These are phyloP conservation scores for Kluyveromyces dobzhanskii DNA, from an alignment of 805 yeast genomes.

Conservation along the genomic window DNA sequence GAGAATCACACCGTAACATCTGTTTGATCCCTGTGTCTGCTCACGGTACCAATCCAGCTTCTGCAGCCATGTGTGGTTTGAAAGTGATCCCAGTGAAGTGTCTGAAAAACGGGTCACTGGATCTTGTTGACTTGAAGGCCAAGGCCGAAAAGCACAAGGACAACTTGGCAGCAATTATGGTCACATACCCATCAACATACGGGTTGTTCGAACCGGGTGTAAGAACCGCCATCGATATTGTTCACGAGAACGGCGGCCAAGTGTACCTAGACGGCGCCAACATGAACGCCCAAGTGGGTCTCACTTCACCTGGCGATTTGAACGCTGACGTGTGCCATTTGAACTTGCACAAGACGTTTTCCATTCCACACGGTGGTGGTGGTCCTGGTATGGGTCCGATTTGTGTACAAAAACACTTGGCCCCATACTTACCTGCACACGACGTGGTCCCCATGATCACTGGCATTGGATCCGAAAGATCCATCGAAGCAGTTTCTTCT, in stretches of 20 bases:
- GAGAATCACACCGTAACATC: conserved; percentile 67
- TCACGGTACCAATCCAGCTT: conserved; percentile 98
- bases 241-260: conserved; percentile 85
- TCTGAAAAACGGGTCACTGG: conserved; percentile 75
- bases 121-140: conserved; percentile 60
- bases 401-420: conserved; percentile 77
- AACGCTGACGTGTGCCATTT: conserved; percentile 98
- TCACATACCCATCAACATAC: conserved; percentile 95
- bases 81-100: conserved; percentile 92
- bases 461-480: conserved; percentile 31
- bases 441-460: conserved; percentile 45
- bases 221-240: conserved; percentile 72
- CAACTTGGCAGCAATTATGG: conserved; percentile 84
- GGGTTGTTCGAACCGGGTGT: conserved; percentile 94
- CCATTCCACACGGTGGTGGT: conserved; percentile 98
- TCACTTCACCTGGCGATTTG: conserved; percentile 93
- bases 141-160: conserved; percentile 66
- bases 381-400: conserved; percentile 99
- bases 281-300: conserved; percentile 98
- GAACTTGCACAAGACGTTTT: conserved; percentile 94
- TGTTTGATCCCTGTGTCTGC: conserved; percentile 96
- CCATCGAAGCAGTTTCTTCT: conserved; percentile 75
- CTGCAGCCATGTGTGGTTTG: conserved; percentile 95
- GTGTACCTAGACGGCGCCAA: conserved; percentile 98
- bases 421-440: conserved; percentile 78